Conservation (phyloP, 805 yeast species). For the Clavispora fructus region DNA sequence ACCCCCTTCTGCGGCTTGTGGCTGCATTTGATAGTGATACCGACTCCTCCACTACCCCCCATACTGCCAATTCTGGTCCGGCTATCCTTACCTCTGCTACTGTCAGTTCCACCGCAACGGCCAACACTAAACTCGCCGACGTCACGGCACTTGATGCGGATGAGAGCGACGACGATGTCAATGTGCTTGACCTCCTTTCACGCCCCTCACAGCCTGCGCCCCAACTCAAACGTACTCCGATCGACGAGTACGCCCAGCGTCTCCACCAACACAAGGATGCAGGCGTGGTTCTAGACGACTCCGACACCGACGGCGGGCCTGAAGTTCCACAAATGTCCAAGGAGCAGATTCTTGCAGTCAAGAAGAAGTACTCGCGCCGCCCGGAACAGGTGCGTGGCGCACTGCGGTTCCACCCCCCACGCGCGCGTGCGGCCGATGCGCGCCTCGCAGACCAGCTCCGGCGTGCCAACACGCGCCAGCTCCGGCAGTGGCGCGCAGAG, state of each 20-base stretch:
- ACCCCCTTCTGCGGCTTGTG: conserved; percentile 28
- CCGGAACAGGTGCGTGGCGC: conserved; percentile 4
- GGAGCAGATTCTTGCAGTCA: conserved; percentile 26
- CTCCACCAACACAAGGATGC: conserved; percentile 19
- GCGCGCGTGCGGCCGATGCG: conserved; percentile 8
- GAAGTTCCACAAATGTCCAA: conserved; percentile 29
- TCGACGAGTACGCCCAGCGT: conserved; percentile 31
- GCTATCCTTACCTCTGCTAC: no score
- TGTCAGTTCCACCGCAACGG: no score
- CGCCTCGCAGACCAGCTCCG: conserved; percentile 33
- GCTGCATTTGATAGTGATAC: conserved; percentile 28
- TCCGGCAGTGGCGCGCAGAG: conserved; percentile 18
- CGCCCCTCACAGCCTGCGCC: conserved; percentile 1
- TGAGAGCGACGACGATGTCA: conserved; percentile 6
- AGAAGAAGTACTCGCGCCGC: conserved; percentile 27
- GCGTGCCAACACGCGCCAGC: conserved; percentile 43
- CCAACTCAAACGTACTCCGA: conserved; percentile 19
- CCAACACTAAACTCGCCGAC: no score
- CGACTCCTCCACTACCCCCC: conserved; percentile 9
- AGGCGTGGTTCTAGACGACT: conserved; percentile 23
- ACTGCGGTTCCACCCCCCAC: conserved; percentile 3
- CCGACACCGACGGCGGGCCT: conserved; percentile 17
- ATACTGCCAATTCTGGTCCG: no score
- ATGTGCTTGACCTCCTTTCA: conserved; percentile 8
- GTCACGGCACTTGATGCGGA: no score